Base-by-base conservation (phyloP, 129 eudicot species). In the Saposhnikovia divaricata region DNA sequence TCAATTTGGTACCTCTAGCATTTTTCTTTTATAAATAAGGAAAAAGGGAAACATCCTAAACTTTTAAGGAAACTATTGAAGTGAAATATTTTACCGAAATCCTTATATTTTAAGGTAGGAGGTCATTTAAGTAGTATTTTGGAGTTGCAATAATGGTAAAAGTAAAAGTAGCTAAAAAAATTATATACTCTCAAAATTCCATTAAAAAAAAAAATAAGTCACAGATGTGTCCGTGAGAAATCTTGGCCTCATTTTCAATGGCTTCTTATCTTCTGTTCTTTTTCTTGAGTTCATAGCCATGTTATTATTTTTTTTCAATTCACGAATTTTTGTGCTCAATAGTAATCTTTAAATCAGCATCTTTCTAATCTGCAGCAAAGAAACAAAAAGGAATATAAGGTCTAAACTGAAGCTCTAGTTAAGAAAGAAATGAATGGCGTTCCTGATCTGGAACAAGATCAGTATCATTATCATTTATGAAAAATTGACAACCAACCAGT, bases 401-500 rank as follows among this genome's bases (percentile, higher is more conserved):
- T 59, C 66, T 59, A 59, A 37, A 18, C 7, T 14, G 25, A 75
- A 12, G 46, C 39, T 5, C 4, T 27, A 5, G 65, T 46, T 68
- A 51, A 25, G 57, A 77, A 12, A 78, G 42, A 19, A n/a, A 90
- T 90, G 96, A 81, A 88, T 88, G 90, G 88, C 85, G 82, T 73
- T 34, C 66, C 43, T 76, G 87, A 75, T 25, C 84, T 65, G 77
- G 91, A 86, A 69, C 82, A 89, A 72, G 93, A 89, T 82, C 75
- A 79, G 72, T 78, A 90, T 25, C 93, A 87, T 51, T 78, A 90
- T 25, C 93, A 87, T 51, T 8, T 91, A 86, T 82, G 96, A 89
- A 79, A 93, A 85, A 86, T 93, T 77, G 98, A 93, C 90, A 97
- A n/a, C n/a, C n/a, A n/a, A n/a, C n/a, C n/a, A n/a, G n/a, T n/a